A percentile compares a stretch with the other conserved stretches of the same genome.
Evolutionary conservation across 345 rosid genomes (phyloP).

Genomic region (Eucalyptus marginata): DNA sequence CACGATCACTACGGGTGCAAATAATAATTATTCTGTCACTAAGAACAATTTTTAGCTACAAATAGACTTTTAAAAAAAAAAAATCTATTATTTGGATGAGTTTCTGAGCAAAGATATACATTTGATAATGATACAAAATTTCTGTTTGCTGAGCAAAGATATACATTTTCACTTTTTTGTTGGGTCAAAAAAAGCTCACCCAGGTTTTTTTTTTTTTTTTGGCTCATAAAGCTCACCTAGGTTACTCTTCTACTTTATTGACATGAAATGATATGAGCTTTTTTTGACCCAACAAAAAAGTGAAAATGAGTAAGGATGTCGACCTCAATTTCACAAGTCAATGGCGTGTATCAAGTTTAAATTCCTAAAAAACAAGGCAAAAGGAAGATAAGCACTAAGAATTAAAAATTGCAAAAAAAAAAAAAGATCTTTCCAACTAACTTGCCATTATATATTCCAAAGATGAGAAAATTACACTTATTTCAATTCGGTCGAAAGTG

Average conservation of each 20-base stretch:
- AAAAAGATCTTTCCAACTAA: not conserved
- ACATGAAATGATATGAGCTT: not conserved
- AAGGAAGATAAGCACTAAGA: not conserved
- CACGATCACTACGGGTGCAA: no score
- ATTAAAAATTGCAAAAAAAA: not conserved
- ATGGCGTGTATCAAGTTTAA: not conserved
- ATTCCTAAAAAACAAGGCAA: not conserved
- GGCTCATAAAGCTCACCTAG: no score
- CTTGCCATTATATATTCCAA: not conserved
- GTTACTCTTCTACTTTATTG: not conserved
- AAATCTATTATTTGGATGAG: no score
- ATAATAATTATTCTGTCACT: no score
- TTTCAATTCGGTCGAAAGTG: fast-evolving
- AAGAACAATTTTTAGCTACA: no score
- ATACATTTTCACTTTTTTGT: no score
- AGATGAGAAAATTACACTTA: not conserved
- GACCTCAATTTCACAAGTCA: not conserved
- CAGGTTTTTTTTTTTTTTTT: no score
- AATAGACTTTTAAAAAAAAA: no score
- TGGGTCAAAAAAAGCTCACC: no score
- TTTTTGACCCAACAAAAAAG: not conserved
- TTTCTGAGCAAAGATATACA: no score
- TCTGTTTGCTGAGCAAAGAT: no score
- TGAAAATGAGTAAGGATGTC: not conserved
- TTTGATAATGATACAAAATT: no score